Evolutionary conservation across 2,329 filamentous ascomycete genomes (phyloP), one percentile per base, ranked within the genome.

Genomic region (Ophiocordyceps unilateralis): DNA sequence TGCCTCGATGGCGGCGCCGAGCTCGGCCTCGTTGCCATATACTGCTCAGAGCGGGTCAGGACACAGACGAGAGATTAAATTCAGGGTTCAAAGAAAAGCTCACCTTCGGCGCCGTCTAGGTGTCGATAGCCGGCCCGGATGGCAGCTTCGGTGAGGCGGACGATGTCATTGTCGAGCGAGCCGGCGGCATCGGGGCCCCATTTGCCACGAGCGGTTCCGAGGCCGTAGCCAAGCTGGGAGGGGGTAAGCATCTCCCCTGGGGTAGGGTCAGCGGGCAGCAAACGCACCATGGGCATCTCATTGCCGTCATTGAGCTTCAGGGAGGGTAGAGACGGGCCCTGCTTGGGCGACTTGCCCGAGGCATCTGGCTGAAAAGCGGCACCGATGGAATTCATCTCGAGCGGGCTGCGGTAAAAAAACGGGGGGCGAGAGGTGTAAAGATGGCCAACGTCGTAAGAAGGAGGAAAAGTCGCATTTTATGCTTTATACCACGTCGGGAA

Each of bases 221-320:
- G 72, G 21, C 83, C 83, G 52, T 83, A 87, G 36, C 69, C 78
- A 17, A 87, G 63, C 77, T 81, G 46, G 12, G 21, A 42, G 36
- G 30, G 26, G 23, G 1, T n/a, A 14, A 23, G 11, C 22, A 28
- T 21, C 21, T n/a, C 24, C n/a, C n/a, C n/a, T n/a, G 23, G 12
- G 10, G 4, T 10, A 10, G 11, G 6, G 6, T 4, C 17, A 20
- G 12, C 12, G 20, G 5, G 2, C 6, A 1, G 15, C 5, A 14
- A 6, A 36, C 65, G 47, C 61, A 80, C 76, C 67, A 82, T 70
- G 11, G 83, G 83, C 43, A 88, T 83, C 45, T 75, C 70, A 47
- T 75, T 74, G 47, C 81, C 82, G 63, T 88, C 80, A 50, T 83
- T 84, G 44, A 88, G 67, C 62, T 80, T 83, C 43, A 86, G 58